Percentiles rank a stretch among this genome's conserved stretches.
phyloP scores from a whole-genome alignment of 805 yeast genomes.

The Kodamaea restingae region DNA sequence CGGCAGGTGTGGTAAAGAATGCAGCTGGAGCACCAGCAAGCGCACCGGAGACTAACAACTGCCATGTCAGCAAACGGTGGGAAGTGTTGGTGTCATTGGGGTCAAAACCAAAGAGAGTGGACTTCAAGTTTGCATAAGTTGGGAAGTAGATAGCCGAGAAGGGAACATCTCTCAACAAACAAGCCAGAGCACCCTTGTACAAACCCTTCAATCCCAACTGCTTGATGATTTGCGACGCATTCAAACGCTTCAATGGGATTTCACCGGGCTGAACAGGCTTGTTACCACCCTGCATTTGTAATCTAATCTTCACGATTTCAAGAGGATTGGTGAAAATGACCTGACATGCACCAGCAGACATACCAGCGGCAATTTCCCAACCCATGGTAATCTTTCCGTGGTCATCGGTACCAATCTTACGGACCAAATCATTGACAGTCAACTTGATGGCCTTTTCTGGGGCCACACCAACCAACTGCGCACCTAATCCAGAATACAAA shows the following conservation, averaged over 20 bases:
- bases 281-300: constrained; percentile 85
- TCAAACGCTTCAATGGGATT: constrained; percentile 39
- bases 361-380: constrained; percentile 84
- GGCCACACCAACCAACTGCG: constrained; percentile 95
- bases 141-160: constrained; percentile 97
- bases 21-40: constrained; percentile 98
- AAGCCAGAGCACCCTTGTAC: constrained; percentile 88
- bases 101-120: constrained; percentile 75
- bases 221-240: constrained; percentile 69
- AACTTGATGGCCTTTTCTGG: constrained; percentile 97
- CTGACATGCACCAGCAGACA: constrained; percentile 94
- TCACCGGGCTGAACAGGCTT: constrained; percentile 35
- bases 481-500: constrained; percentile 86
- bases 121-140: constrained; percentile 89
- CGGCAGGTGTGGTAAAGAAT: constrained; percentile 92
- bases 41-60: constrained; percentile 83
- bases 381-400: constrained; percentile 40
- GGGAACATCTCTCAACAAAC: constrained; percentile 92
- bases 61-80: constrained; percentile 70
- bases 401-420: constrained; percentile 61
- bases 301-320: constrained; percentile 90
- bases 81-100: constrained; percentile 60
- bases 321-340: constrained; percentile 94
- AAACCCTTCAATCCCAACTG: constrained; percentile 81
- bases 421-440: constrained; percentile 85